Evolutionary conservation across 257 asterid species (phyloP).

Genomic region (Sherardia arvensis): DNA sequence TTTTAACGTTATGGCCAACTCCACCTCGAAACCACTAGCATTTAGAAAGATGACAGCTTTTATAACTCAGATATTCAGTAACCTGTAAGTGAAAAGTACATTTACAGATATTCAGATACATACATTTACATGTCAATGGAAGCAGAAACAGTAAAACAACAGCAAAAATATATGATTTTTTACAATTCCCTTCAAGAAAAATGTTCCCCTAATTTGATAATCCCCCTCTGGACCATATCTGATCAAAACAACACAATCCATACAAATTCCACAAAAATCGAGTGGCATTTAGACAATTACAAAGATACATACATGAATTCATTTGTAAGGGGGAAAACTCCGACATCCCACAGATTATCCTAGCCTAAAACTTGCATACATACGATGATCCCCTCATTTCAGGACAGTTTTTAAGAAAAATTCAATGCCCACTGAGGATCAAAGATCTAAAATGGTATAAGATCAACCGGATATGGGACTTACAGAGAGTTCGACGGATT

Average conservation of each 20-base stretch:
- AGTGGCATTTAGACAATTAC: neutral
- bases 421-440: neutral
- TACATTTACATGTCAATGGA: neutral
- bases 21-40: slow-evolving; percentile 36
- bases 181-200: neutral
- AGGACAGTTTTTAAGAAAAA: neutral
- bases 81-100: neutral
- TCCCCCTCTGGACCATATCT: neutral
- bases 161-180: neutral
- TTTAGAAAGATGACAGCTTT: neutral
- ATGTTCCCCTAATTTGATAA: neutral
- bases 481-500: slow-evolving; percentile 5
- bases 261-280: neutral
- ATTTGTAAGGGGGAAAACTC: neutral
- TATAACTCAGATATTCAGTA: neutral
- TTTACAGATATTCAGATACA: neutral
- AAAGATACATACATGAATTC: no score
- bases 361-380: neutral
- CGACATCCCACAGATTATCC: neutral
- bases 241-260: neutral
- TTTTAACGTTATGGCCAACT: slow-evolving; percentile 10
- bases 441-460: neutral
- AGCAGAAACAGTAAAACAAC: neutral
- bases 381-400: neutral
- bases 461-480: neutral